Evolutionary conservation across 306 rosid genomes (phyloP).

Genomic region (Rubus parviflorus): DNA sequence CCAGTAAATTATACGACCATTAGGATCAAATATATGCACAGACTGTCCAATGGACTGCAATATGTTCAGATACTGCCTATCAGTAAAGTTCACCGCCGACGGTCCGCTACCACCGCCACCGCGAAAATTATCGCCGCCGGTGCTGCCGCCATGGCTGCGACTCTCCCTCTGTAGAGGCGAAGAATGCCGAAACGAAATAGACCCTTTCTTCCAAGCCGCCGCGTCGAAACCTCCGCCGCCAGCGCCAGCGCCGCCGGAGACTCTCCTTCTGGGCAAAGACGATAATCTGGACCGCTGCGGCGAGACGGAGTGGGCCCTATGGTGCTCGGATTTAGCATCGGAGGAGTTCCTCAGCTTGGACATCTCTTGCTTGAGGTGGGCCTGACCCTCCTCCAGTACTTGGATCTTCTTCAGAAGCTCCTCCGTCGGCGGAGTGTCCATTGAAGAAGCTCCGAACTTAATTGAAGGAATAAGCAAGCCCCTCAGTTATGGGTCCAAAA

Average conservation of each 20-base stretch:
- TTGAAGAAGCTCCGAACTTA: slow-evolving; percentile 18
- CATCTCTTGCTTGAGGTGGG: slow-evolving; percentile 77
- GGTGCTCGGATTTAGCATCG: slow-evolving; percentile 44
- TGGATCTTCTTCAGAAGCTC: slow-evolving; percentile 86
- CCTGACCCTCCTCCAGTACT: slow-evolving; percentile 86
- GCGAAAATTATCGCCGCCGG: slow-evolving; percentile 8
- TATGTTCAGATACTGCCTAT: slow-evolving; percentile 74
- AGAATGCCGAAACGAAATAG: slow-evolving; percentile 68
- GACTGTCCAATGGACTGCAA: slow-evolving; percentile 96
- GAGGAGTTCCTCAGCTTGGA: slow-evolving; percentile 53
- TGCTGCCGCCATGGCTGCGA: slow-evolving; percentile 33
- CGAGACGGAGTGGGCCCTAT: slow-evolving; percentile 87
- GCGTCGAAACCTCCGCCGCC: slow-evolving; percentile 8
- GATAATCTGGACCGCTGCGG: slow-evolving; percentile 80
- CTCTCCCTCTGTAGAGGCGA: slow-evolving; percentile 93
- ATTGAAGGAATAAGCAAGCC: slow-evolving; percentile 5
- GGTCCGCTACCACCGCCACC: slow-evolving; percentile 40
- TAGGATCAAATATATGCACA: slow-evolving; percentile 82
- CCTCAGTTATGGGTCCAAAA: background rate
- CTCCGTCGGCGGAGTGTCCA: slow-evolving; percentile 71
- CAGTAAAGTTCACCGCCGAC: slow-evolving; percentile 66
- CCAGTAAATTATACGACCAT: slow-evolving; percentile 73
- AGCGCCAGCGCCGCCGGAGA: slow-evolving; percentile 31
- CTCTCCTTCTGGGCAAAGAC: slow-evolving; percentile 32
- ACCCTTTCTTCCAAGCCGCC: slow-evolving; percentile 53